Conservation (phyloP, 2,329 filamentous ascomycete species). For the Alternaria metachromatica region DNA sequence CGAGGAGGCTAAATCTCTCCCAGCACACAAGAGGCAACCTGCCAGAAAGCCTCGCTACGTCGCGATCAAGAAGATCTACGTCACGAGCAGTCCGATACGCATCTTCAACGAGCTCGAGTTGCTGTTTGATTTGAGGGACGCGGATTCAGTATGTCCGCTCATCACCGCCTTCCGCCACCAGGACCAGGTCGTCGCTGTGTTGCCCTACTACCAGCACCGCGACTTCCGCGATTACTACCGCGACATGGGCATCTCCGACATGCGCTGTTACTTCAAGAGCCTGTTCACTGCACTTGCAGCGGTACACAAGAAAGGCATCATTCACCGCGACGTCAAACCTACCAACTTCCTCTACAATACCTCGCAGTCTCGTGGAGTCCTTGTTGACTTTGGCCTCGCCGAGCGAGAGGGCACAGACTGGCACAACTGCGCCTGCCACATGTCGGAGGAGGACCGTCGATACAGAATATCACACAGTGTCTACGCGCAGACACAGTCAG, state of each 20-base stretch:
- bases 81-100: slow-evolving; percentile 90
- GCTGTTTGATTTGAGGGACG: slow-evolving; percentile 83
- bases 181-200: slow-evolving; percentile 92
- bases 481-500: slow-evolving; percentile 63
- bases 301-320: slow-evolving; percentile 82
- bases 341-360: slow-evolving; percentile 97
- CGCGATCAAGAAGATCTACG: slow-evolving; percentile 99
- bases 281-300: slow-evolving; percentile 84
- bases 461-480: slow-evolving; percentile 61
- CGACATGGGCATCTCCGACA: slow-evolving; percentile 83
- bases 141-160: slow-evolving; percentile 85
- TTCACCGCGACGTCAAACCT: slow-evolving; percentile 96
- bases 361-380: slow-evolving; percentile 77
- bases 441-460: slow-evolving; percentile 68
- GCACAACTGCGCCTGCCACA: slow-evolving; percentile 82
- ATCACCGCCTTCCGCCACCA: slow-evolving; percentile 96
- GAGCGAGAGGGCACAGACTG: slow-evolving; percentile 75
- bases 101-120: slow-evolving; percentile 97
- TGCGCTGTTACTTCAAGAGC: slow-evolving; percentile 86
- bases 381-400: slow-evolving; percentile 98
- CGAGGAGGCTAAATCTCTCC: slow-evolving; percentile 71
- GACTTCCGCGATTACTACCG: slow-evolving; percentile 97
- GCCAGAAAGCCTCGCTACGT: slow-evolving; percentile 73
- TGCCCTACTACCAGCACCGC: slow-evolving; percentile 94
- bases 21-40: slow-evolving; percentile 63